phyloP scores from a whole-genome alignment of 805 yeast species.

The Ogataea paraovalis region DNA sequence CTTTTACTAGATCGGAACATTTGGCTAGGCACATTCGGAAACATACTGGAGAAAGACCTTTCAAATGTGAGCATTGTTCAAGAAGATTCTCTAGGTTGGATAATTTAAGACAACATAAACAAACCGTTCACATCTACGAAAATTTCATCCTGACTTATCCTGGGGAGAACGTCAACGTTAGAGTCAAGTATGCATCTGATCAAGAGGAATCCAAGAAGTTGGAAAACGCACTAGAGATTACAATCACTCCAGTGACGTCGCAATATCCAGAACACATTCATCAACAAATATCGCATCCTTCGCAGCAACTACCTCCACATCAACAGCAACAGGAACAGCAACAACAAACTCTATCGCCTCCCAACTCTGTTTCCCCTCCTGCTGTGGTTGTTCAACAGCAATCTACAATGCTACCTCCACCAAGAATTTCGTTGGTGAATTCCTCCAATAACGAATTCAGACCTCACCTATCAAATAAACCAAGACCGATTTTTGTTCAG shows the following conservation, averaged over 20 bases:
- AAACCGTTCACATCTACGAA: conserved; percentile 69
- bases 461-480: conserved; percentile 28
- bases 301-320: conserved; percentile 1
- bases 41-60: conserved; percentile 94
- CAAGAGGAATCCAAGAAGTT: not conserved
- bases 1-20: conserved; percentile 88
- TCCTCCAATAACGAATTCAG: conserved; percentile 22
- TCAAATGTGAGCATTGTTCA: conserved; percentile 77
- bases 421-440: conserved; percentile 20
- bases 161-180: conserved; percentile 29
- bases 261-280: not conserved
- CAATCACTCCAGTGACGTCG: not conserved
- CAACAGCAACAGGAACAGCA: conserved; percentile 4
- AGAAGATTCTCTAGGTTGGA: conserved; percentile 80
- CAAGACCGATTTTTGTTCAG: conserved; percentile 28
- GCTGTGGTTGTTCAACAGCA: conserved; percentile 18
- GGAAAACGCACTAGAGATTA: not conserved
- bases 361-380: conserved; percentile 11
- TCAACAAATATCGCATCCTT: not conserved
- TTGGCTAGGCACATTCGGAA: conserved; percentile 88
- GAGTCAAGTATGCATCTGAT: conserved; percentile 20
- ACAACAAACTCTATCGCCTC: conserved; percentile 11
- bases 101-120: conserved; percentile 86
- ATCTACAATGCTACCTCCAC: conserved; percentile 29
- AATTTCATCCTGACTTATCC: conserved; percentile 31